Evolutionary conservation across 805 yeast genomes (phyloP).

Genomic region (Pichia gijzeniarum): DNA sequence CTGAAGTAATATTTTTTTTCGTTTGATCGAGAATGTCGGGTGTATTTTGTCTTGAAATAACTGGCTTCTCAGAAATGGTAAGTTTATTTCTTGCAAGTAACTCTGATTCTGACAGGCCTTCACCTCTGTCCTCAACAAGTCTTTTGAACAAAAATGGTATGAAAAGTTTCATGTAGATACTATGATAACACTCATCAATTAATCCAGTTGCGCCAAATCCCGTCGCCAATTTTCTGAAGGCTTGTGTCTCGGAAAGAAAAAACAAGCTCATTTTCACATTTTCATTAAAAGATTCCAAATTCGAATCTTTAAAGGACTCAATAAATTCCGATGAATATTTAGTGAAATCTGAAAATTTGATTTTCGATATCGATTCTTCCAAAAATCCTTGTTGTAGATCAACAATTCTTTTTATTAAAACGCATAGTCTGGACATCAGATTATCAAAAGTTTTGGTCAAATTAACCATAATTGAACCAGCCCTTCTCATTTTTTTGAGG

Average conservation of each 20-base stretch:
- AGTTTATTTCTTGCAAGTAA: not conserved
- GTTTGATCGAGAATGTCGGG: too few relatives aligned
- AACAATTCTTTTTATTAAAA: constrained; percentile 41
- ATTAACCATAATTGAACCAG: constrained; percentile 68
- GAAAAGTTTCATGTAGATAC: constrained; percentile 50
- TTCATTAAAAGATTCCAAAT: constrained; percentile 28
- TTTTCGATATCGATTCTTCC: constrained; percentile 43
- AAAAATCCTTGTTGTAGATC: constrained; percentile 41
- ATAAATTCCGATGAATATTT: constrained; percentile 31
- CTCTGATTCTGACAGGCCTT: not conserved
- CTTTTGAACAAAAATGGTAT: constrained; percentile 17
- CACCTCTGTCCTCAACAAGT: not conserved
- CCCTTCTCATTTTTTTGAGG: constrained; percentile 69
- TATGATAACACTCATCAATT: constrained; percentile 66
- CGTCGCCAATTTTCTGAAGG: constrained; percentile 64
- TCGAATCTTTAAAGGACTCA: constrained; percentile 30
- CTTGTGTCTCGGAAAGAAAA: constrained; percentile 45
- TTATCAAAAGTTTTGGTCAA: constrained; percentile 62
- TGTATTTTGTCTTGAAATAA: constrained; percentile 1
- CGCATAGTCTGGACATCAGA: constrained; percentile 46
- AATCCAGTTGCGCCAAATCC: constrained; percentile 75
- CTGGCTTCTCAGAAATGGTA: not conserved
- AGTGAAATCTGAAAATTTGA: constrained; percentile 40
- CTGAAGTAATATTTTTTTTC: too few relatives aligned
- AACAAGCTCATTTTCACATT: constrained; percentile 36